Percentiles rank a stretch among this genome's conserved stretches.
Evolutionary conservation across 78 protist genomes (phyloP).

Genomic region (Dictyostelium citrinum): DNA sequence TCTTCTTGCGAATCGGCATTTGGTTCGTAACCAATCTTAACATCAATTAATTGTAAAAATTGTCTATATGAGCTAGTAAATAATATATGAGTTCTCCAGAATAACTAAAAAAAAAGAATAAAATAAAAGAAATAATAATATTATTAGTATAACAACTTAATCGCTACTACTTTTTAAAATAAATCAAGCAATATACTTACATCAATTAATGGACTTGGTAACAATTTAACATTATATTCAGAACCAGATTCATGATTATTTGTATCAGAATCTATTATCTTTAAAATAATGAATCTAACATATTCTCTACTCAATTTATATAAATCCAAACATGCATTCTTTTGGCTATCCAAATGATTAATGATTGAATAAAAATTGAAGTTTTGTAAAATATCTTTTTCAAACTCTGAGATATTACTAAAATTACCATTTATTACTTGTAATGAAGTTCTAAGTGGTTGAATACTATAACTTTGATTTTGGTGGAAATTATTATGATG

Average conservation of each 20-base stretch:
- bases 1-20: background rate
- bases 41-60: background rate
- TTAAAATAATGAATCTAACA: background rate
- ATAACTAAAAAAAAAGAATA: background rate
- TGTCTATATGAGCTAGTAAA: background rate
- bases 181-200: too few species aligned
- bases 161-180: too few species aligned
- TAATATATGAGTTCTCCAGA: background rate
- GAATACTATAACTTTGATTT: background rate
- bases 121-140: background rate
- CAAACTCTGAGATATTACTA: background rate
- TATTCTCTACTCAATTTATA: background rate
- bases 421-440: background rate
- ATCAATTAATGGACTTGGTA: conserved; percentile 9
- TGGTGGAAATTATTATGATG: background rate
- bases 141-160: background rate
- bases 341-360: background rate
- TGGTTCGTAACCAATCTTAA: background rate
- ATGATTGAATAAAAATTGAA: background rate
- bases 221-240: background rate
- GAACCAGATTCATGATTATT: background rate
- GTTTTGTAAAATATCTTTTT: background rate
- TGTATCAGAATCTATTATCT: background rate
- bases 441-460: background rate
- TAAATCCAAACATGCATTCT: background rate